These are phyloP conservation scores for Schizosaccharomyces octosporus DNA, from an alignment of 805 yeast genomes.

Conservation along the genomic window DNA sequence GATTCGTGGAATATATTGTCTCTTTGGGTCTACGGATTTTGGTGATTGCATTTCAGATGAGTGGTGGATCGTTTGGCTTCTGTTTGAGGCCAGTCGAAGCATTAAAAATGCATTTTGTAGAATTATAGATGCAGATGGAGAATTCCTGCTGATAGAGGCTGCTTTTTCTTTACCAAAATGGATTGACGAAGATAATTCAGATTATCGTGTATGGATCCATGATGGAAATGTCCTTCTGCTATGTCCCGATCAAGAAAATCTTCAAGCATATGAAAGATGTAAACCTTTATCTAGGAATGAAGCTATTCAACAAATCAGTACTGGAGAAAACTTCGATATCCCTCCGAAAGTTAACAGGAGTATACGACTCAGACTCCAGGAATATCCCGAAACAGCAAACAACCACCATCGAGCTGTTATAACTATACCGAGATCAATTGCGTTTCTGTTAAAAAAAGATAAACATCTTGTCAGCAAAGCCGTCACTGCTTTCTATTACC, in stretches of 20 bases:
- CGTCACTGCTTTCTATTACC: slow-evolving; percentile 7
- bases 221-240: slow-evolving; percentile 9
- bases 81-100: slow-evolving; percentile 7
- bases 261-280: neutral
- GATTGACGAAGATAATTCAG: slow-evolving; percentile 22
- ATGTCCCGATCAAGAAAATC: slow-evolving; percentile 3
- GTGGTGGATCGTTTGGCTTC: slow-evolving; percentile 12
- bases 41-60: slow-evolving; percentile 15
- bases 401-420: slow-evolving; percentile 8
- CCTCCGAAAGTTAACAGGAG: neutral
- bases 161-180: slow-evolving; percentile 24
- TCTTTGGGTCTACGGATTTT: slow-evolving; percentile 5
- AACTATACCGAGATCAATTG: slow-evolving; percentile 9
- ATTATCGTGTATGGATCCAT: slow-evolving; percentile 19
- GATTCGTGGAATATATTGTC: neutral
- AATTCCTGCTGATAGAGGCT: slow-evolving; percentile 27
- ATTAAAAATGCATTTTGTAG: slow-evolving; percentile 6
- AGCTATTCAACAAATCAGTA: slow-evolving; percentile 1
- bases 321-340: neutral
- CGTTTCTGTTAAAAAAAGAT: slow-evolving; percentile 8
- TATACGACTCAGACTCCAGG: slow-evolving; percentile 4
- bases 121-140: slow-evolving; percentile 29
- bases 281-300: slow-evolving; percentile 3
- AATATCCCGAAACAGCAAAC: slow-evolving; percentile 5
- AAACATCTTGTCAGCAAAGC: slow-evolving; percentile 10